A percentile compares a stretch with the other conserved stretches of the same genome.
Evolutionary conservation across 2,329 filamentous ascomycete genomes (phyloP).

Genomic region (Monosporascus sp.): DNA sequence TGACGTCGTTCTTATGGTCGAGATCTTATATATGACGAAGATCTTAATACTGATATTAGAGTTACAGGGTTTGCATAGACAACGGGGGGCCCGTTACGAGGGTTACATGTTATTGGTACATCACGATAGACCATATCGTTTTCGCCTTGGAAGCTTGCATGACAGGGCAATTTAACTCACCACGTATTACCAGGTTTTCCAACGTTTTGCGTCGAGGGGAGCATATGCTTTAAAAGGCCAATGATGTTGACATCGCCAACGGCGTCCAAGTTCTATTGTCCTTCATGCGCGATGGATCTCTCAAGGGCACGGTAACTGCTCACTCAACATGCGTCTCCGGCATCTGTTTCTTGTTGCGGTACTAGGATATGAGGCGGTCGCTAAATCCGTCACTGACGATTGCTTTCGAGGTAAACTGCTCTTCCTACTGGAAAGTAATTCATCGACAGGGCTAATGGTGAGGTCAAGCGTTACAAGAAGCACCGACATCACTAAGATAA

Average conservation of each 20-base stretch:
- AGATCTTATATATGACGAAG: too few relatives aligned
- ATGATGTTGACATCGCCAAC: not conserved
- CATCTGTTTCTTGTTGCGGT: slow-evolving; percentile 1
- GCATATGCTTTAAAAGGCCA: not conserved
- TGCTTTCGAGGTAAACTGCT: slow-evolving; percentile 8
- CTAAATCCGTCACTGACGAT: slow-evolving; percentile 5
- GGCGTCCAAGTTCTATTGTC: slow-evolving; percentile 1
- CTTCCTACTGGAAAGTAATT: not conserved
- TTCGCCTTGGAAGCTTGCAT: slow-evolving; percentile 7
- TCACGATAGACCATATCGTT: slow-evolving; percentile 4
- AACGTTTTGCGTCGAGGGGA: not conserved
- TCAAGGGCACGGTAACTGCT: not conserved
- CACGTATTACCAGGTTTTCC: not conserved
- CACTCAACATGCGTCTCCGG: slow-evolving; percentile 7
- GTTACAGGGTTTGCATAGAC: too few relatives aligned
- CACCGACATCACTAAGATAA: slow-evolving; percentile 1
- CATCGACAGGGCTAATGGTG: not conserved
- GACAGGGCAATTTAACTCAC: slow-evolving; percentile 3
- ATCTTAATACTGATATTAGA: too few relatives aligned
- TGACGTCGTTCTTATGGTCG: too few relatives aligned
- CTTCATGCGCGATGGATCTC: slow-evolving; percentile 1
- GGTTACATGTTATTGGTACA: slow-evolving; percentile 1
- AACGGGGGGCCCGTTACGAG: not conserved
- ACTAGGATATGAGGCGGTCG: slow-evolving; percentile 1
- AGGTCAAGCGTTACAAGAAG: slow-evolving; percentile 2